Evolutionary conservation across 2,329 filamentous ascomycete genomes (phyloP).

Genomic region (Exophiala phaeomuriformis): DNA sequence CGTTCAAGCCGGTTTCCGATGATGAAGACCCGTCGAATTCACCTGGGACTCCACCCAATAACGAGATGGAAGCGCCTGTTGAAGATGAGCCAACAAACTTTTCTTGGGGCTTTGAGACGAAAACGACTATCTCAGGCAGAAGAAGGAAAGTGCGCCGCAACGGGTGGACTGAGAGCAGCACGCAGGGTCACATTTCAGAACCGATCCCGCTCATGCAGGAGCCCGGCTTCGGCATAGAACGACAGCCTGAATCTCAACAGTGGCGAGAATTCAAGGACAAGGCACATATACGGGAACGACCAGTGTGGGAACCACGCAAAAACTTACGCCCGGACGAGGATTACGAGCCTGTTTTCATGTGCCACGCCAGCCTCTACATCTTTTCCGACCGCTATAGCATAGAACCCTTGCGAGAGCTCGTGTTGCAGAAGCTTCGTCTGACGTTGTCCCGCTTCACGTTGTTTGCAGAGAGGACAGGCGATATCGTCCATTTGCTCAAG

Average conservation of each 20-base stretch:
- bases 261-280: slow-evolving; percentile 1
- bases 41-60: not conserved
- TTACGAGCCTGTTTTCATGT: slow-evolving; percentile 34
- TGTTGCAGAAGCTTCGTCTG: slow-evolving; percentile 32
- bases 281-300: not conserved
- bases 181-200: no score
- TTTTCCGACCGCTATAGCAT: slow-evolving; percentile 39
- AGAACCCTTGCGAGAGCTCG: slow-evolving; percentile 29
- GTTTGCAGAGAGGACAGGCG: slow-evolving; percentile 25
- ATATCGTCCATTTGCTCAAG: slow-evolving; percentile 32
- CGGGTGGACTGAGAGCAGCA: not conserved
- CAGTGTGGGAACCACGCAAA: slow-evolving; percentile 12
- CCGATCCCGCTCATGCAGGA: not conserved
- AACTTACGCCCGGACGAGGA: slow-evolving; percentile 24
- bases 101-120: not conserved
- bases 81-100: not conserved
- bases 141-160: not conserved
- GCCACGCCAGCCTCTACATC: slow-evolving; percentile 36
- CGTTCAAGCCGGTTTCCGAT: not conserved
- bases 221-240: not conserved
- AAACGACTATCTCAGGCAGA: not conserved
- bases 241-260: not conserved
- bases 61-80: not conserved
- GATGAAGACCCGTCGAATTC: not conserved
- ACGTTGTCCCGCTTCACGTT: slow-evolving; percentile 31